Conservation (phyloP, 1,284 basidiomycete species). For the Malassezia furfur region DNA sequence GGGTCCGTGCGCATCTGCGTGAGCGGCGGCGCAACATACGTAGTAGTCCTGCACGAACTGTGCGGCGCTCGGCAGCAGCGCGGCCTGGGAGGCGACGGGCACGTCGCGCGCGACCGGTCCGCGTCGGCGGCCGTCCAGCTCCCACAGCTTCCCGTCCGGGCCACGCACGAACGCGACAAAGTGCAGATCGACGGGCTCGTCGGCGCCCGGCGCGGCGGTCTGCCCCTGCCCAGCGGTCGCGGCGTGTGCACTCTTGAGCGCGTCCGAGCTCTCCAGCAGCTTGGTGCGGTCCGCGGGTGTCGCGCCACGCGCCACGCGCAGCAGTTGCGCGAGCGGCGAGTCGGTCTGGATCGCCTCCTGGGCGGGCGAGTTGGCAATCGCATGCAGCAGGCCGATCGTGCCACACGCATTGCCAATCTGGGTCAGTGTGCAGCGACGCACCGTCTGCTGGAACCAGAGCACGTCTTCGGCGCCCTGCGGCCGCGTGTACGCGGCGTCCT, state of each 20-base stretch:
- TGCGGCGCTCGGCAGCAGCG: constrained; percentile 23
- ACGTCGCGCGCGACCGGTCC: constrained; percentile 34
- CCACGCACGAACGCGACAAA: constrained; percentile 46
- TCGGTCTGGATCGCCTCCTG: constrained; percentile 19
- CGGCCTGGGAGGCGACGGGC: constrained; percentile 22
- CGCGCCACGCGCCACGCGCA: constrained; percentile 24
- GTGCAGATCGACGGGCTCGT: constrained; percentile 42
- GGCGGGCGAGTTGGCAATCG: constrained; percentile 37
- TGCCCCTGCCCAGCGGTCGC: constrained; percentile 33
- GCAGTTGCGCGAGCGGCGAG: constrained; percentile 30
- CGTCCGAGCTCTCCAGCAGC: constrained; percentile 23
- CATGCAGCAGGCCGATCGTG: constrained; percentile 47
- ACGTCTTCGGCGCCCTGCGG: constrained; percentile 13
- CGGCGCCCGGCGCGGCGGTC: constrained; percentile 35
- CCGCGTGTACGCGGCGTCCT: constrained; percentile 19
- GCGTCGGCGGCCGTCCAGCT: constrained; percentile 41
- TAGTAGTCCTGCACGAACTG: constrained; percentile 37
- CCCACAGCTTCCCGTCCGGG: constrained; percentile 27
- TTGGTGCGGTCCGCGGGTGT: constrained; percentile 18
- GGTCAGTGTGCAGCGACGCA: not conserved
- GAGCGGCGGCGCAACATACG: constrained; percentile 17
- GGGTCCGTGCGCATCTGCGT: constrained; percentile 35
- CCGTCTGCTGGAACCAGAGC: constrained; percentile 44
- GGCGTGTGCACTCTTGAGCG: constrained; percentile 31
- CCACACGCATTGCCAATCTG: constrained; percentile 47